Percentiles rank a stretch among this genome's conserved stretches.
Evolutionary conservation across 2,329 filamentous ascomycete species (phyloP).

Genomic region (Talaromyces sp.): DNA sequence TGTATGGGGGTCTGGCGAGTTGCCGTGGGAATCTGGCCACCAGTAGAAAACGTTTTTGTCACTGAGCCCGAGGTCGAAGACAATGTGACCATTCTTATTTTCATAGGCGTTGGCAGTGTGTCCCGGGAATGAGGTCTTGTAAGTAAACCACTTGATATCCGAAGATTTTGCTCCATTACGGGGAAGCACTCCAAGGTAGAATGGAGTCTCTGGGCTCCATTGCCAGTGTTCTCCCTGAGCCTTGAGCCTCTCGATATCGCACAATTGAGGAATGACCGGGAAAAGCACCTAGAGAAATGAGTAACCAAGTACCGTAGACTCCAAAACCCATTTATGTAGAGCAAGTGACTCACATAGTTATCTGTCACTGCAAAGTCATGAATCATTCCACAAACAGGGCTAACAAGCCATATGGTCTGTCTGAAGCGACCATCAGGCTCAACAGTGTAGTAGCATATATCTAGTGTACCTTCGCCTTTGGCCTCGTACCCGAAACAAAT

Average conservation of each 20-base stretch:
- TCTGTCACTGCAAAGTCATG: conserved; percentile 45
- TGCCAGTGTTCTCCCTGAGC: conserved; percentile 41
- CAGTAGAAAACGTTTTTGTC: conserved; percentile 45
- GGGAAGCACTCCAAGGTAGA: conserved; percentile 30
- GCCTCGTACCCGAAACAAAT: conserved; percentile 51
- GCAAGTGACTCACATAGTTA: conserved; percentile 30
- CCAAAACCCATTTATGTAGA: background rate
- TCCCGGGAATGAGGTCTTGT: conserved; percentile 34
- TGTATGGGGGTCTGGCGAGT: conserved; percentile 30
- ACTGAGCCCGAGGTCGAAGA: conserved; percentile 38
- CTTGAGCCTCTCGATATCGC: conserved; percentile 38
- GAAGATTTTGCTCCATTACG: conserved; percentile 24
- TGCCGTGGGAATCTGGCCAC: conserved; percentile 40
- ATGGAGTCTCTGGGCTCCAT: conserved; percentile 34
- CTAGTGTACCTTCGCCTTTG: conserved; percentile 39
- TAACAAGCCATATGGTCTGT: conserved; percentile 34
- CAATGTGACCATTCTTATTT: conserved; percentile 26
- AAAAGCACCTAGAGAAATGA: conserved; percentile 31
- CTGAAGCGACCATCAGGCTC: conserved; percentile 28
- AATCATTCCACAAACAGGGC: conserved; percentile 40
- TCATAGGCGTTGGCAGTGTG: conserved; percentile 41
- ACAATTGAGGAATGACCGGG: conserved; percentile 35
- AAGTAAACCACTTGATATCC: conserved; percentile 43
- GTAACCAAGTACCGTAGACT: background rate
- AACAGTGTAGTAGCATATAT: conserved; percentile 39